These are phyloP conservation scores for Fusarium neocosmosporiellum DNA, from an alignment of 2,329 filamentous ascomycete species.

Conservation along the genomic window DNA sequence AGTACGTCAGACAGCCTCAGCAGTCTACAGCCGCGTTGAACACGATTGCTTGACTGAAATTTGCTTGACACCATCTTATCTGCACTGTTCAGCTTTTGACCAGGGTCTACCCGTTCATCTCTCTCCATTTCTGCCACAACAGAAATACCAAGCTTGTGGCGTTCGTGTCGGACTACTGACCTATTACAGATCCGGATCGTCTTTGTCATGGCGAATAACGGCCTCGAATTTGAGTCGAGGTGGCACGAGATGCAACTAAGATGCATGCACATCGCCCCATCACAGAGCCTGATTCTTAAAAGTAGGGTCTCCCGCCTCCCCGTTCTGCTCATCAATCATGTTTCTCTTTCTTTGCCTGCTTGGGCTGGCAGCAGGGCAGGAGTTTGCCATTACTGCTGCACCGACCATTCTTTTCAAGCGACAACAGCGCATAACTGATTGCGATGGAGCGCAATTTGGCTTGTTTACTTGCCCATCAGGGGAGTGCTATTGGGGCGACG, in stretches of 20 bases:
- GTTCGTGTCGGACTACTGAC: neutral
- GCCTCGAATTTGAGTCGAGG: neutral
- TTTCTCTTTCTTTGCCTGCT: neutral
- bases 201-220: neutral
- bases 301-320: neutral
- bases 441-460: neutral
- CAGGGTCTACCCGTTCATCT: neutral
- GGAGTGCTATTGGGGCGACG: conserved; percentile 2
- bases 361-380: neutral
- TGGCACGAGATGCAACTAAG: neutral
- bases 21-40: no score
- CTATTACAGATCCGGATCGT: neutral
- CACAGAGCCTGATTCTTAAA: conserved; percentile 1
- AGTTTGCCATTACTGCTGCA: conserved; percentile 1
- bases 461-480: neutral
- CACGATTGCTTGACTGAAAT: no score
- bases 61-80: neutral
- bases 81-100: neutral
- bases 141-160: neutral
- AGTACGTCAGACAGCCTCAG: neutral
- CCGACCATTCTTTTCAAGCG: neutral
- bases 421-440: neutral
- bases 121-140: neutral
- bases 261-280: conserved; percentile 3
- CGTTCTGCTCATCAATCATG: neutral